Percentiles rank a stretch among this genome's conserved stretches.
Conservation (phyloP, 805 yeast genomes). For the Diddensiella caesifluorescens region DNA sequence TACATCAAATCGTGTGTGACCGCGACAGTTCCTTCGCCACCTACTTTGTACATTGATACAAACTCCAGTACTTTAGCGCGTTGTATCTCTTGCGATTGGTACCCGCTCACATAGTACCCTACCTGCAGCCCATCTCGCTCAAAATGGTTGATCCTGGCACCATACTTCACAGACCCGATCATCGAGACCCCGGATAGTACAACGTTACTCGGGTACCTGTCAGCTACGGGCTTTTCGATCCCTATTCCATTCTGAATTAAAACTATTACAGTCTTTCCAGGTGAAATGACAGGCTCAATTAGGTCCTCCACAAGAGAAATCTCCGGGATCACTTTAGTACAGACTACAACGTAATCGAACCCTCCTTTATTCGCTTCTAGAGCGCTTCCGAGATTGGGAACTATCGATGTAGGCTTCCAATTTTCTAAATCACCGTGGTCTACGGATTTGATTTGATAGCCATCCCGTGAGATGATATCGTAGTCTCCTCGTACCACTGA, state of each 20-base stretch:
- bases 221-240: slow-evolving; percentile 50
- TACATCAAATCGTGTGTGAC: slow-evolving; percentile 43
- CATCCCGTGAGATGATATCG: slow-evolving; percentile 44
- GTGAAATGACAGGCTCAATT: slow-evolving; percentile 45
- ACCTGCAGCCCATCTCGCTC: slow-evolving; percentile 47
- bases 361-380: slow-evolving; percentile 42
- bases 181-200: slow-evolving; percentile 60
- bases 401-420: slow-evolving; percentile 49
- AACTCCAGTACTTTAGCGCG: slow-evolving; percentile 39
- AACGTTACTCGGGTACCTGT: slow-evolving; percentile 45
- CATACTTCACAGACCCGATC: slow-evolving; percentile 52
- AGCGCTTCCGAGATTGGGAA: slow-evolving; percentile 38
- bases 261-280: slow-evolving; percentile 44
- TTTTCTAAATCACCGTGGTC: slow-evolving; percentile 52
- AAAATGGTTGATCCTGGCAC: slow-evolving; percentile 46
- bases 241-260: slow-evolving; percentile 66
- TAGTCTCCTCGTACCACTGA: slow-evolving; percentile 64
- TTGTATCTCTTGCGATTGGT: slow-evolving; percentile 23
- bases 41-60: slow-evolving; percentile 42
- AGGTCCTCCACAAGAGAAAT: slow-evolving; percentile 48
- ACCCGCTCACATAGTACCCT: slow-evolving; percentile 46
- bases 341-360: slow-evolving; percentile 57
- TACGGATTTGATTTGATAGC: slow-evolving; percentile 54
- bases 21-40: slow-evolving; percentile 35
- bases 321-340: slow-evolving; percentile 66